Base-by-base conservation (phyloP, 805 yeast species). In the Candida taoyuanica region DNA sequence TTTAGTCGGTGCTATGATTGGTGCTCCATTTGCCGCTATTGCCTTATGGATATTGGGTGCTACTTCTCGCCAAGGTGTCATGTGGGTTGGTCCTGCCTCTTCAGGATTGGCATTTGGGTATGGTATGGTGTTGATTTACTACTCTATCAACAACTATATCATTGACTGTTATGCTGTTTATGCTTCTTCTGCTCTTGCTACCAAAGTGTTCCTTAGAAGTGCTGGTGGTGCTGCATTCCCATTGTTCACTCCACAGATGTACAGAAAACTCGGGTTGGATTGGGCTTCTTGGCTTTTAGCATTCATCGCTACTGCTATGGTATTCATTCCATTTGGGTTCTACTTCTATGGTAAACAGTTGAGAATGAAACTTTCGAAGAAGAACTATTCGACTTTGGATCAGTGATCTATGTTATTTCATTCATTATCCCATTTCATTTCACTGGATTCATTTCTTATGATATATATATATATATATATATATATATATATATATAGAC, bases 201-300 rank as follows among this genome's bases (percentile, higher is more conserved):
- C 91, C 5, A 84, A 84, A 57, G 91, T 83, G 21, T 83, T 84
- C 53, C 65, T 84, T 50, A 74, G 94, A 69, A 73, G 82, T 50
- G 83, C 87, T 16, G 89, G 88, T 53, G 94, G 93, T 67, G 91
- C 88, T 19, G 91, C 88, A 0, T 82, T 84, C 73, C 89, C 91
- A 43, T 66, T 84, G 49, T 83, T 84, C 57, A 76, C 84, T n/a
- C 76, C 78, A 27, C 91, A 82, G 62, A 83, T 84, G 91, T 84
- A 83, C 59, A 74, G 74, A 44, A 76, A 67, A 37, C 62, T 84
- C 53, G 91, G 91, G 5, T 64, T 84, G 36, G 80, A 79, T 47
- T 84, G 93, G 93, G 94, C 88, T 17, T 72, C 80, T 52, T 84
- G 83, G 79, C 66, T 84, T 43, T 65, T 84, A 55, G 91, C 88